Evolutionary conservation across 208 protist genomes (phyloP).

Genomic region (Naegleria lovaniensis): DNA sequence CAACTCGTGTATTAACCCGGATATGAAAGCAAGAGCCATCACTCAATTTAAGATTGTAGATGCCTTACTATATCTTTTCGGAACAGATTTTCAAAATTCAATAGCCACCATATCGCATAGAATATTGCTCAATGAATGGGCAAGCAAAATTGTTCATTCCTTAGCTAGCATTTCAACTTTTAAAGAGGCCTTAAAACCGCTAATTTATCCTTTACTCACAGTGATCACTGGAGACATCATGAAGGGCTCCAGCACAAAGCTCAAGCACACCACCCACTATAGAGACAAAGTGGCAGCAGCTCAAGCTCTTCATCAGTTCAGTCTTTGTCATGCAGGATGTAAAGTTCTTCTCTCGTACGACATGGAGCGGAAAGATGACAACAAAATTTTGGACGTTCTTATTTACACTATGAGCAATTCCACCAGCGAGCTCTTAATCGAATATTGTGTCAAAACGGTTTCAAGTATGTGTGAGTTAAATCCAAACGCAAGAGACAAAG

Average conservation of each 20-base stretch:
- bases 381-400: not conserved
- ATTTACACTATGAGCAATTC: not conserved
- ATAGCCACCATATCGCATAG: not conserved
- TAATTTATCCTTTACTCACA: not conserved
- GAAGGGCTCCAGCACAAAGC: not conserved
- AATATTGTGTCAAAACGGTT: not conserved
- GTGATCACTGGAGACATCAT: not conserved
- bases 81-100: not conserved
- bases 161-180: not conserved
- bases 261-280: not conserved
- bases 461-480: not conserved
- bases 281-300: not conserved
- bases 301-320: not conserved
- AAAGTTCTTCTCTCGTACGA: not conserved
- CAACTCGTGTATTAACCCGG: not conserved
- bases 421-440: not conserved
- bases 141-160: not conserved
- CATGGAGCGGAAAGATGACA: not conserved
- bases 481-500: not conserved
- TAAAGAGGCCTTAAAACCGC: not conserved
- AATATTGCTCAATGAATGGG: not conserved
- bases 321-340: not conserved
- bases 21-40: not conserved
- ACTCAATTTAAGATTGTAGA: not conserved
- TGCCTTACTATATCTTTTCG: not conserved